Base-by-base conservation (phyloP, 2,329 filamentous ascomycete genomes). In the Venturiaceae sp. region DNA sequence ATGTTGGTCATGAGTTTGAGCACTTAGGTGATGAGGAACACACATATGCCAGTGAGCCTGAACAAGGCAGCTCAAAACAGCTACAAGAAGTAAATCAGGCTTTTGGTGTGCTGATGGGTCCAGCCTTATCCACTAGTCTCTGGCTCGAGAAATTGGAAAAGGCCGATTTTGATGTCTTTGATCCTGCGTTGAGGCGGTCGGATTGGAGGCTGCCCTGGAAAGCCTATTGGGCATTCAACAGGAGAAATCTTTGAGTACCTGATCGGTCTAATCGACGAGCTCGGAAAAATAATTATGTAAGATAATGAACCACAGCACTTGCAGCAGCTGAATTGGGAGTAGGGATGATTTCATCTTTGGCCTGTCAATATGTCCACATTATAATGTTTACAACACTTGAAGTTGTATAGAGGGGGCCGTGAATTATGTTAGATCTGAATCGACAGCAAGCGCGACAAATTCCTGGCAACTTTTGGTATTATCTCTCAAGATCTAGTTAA, bases 171-270 rank as follows among this genome's bases (percentile, higher is more conserved):
- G 87, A 99, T 70, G 65, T 97, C 74, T 84, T 88, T 73, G 66
- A 85, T 76, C 69, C 83, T 61, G 78, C 82, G 59, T 67, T 89
- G 52, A 75, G 85, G 70, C 72, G 83, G 69, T 79, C 80, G 46
- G 84, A 87, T 63, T 97, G 94, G 94, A 92, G 83, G 68, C 72
- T 97, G 61, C 91, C 94, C 0, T 96, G 89, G 85, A 88, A 82
- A 61, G 80, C 83, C 30, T 88, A 84, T 64, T 80, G 80, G 78
- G 82, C 81, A 3, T 84, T 79, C 65, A 78, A 73, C 58, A 74
- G 78, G 53, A 76, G 78, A 64, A 77, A 71, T 16, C 21, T 59
- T 16, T 59, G 26, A 52, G n/a, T n/a, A n/a, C n/a, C n/a, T n/a
- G n/a, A n/a, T n/a, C n/a, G n/a, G n/a, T n/a, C n/a, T n/a, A n/a